Percentiles rank a stretch among this genome's conserved stretches.
These are phyloP conservation scores for Neurospora sp. DNA, from an alignment of 495 filamentous ascomycete species.

Conservation along the genomic window DNA sequence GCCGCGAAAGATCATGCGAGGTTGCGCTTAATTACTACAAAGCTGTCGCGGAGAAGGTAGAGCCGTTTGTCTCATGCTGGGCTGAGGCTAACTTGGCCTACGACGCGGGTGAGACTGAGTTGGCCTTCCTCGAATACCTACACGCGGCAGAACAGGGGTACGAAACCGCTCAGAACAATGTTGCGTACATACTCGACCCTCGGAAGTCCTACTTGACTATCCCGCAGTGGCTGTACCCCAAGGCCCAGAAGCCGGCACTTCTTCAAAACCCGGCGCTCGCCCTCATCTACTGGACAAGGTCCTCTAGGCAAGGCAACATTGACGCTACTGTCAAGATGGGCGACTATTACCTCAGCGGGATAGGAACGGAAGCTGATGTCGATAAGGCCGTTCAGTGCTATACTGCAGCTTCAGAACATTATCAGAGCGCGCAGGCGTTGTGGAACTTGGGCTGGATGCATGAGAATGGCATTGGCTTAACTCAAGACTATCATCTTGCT, in stretches of 20 bases:
- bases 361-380: conserved; percentile 59
- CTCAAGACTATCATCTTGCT: conserved; percentile 94
- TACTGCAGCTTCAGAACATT: conserved; percentile 76
- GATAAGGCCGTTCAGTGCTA: conserved; percentile 94
- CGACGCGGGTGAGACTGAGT: conserved; percentile 73
- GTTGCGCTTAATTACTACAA: conserved; percentile 88
- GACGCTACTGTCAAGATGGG: conserved; percentile 97
- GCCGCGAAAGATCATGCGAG: conserved; percentile 68
- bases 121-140: conserved; percentile 74
- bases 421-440: conserved; percentile 86
- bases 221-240: conserved; percentile 25
- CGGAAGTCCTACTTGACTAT: conserved; percentile 45
- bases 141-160: conserved; percentile 96
- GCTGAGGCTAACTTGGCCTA: conserved; percentile 78
- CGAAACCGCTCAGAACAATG: conserved; percentile 86
- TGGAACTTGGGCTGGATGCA: conserved; percentile 99
- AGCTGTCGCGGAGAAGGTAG: conserved; percentile 82
- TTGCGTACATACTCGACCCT: conserved; percentile 83
- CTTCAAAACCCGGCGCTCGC: conserved; percentile 67
- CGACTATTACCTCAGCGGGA: conserved; percentile 82
- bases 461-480: conserved; percentile 87
- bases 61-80: conserved; percentile 75
- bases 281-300: conserved; percentile 92
- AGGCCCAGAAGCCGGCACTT: conserved; percentile 34
- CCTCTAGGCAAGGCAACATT: conserved; percentile 84